Conservation (phyloP, 345 rosid species). For the Crucihimalaya himalaica region DNA sequence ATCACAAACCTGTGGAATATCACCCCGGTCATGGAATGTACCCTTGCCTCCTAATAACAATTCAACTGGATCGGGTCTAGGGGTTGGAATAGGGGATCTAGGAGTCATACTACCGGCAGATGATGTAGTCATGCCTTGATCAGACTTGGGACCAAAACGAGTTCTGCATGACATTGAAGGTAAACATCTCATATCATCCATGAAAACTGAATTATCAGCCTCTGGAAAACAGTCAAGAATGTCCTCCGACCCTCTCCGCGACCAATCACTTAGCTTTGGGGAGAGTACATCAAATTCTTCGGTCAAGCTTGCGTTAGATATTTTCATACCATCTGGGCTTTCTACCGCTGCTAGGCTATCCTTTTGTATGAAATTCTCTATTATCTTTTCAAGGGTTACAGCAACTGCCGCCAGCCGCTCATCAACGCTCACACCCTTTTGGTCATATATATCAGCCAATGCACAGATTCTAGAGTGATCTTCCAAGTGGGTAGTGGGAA, state of each 20-base stretch:
- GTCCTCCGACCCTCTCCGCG: constrained; percentile 88
- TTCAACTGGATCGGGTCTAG: constrained; percentile 74
- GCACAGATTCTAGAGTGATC: constrained; percentile 93
- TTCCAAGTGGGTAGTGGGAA: constrained; percentile 70
- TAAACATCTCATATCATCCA: constrained; percentile 81
- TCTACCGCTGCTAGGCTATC: constrained; percentile 58
- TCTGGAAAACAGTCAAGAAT: constrained; percentile 87
- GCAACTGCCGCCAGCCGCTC: constrained; percentile 69
- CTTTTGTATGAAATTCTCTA: constrained; percentile 57
- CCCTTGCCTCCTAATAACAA: constrained; percentile 70
- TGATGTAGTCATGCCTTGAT: constrained; percentile 88
- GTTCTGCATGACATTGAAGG: constrained; percentile 86
- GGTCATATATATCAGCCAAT: constrained; percentile 79
- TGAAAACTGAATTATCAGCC: constrained; percentile 61
- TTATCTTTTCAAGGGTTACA: constrained; percentile 78
- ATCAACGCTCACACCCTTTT: constrained; percentile 66
- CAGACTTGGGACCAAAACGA: constrained; percentile 88
- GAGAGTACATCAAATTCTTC: constrained; percentile 80
- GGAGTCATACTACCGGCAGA: constrained; percentile 95
- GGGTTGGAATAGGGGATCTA: constrained; percentile 83
- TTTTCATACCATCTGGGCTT: constrained; percentile 74
- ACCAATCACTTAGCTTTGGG: constrained; percentile 88
- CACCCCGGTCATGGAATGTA: constrained; percentile 72
- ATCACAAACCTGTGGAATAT: constrained; percentile 65
- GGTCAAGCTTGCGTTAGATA: constrained; percentile 73